These are phyloP conservation scores for Talaromyces sp. DNA, from an alignment of 2,329 filamentous ascomycete genomes.

Conservation along the genomic window DNA sequence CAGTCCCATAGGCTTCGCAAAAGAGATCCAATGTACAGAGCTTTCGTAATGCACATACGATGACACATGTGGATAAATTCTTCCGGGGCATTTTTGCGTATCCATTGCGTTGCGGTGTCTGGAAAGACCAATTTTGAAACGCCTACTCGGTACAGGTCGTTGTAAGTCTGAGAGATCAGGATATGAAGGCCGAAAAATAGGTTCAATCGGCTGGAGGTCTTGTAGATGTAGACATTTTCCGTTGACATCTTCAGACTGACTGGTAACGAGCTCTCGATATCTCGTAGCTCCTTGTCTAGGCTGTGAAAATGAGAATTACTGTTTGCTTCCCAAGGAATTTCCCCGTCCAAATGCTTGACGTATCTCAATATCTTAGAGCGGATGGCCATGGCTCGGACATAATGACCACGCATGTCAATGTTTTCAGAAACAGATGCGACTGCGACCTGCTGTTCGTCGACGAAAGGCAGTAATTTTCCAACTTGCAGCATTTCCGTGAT, in stretches of 20 bases:
- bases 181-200: constrained; percentile 12
- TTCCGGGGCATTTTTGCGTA: constrained; percentile 4
- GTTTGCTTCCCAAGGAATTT: constrained; percentile 1
- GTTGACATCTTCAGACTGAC: constrained; percentile 9
- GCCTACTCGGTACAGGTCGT: constrained; percentile 8
- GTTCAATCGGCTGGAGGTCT: constrained; percentile 11
- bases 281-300: constrained; percentile 1
- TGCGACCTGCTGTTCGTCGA: neutral
- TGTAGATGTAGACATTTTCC: constrained; percentile 13
- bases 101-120: constrained; percentile 1
- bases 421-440: neutral
- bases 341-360: constrained; percentile 7
- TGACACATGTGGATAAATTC: constrained; percentile 10
- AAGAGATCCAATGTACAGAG: constrained; percentile 5
- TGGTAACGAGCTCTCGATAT: constrained; percentile 6
- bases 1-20: constrained; percentile 6
- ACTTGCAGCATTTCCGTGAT: constrained; percentile 27
- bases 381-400: constrained; percentile 3
- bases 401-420: constrained; percentile 11
- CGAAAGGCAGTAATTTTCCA: constrained; percentile 10
- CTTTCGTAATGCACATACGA: constrained; percentile 8
- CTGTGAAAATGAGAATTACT: constrained; percentile 1
- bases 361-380: constrained; percentile 14
- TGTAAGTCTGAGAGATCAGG: constrained; percentile 8
- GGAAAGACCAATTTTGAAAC: neutral